phyloP scores from a whole-genome alignment of 1,139 yeast species.

The Suhomyces maxii region DNA sequence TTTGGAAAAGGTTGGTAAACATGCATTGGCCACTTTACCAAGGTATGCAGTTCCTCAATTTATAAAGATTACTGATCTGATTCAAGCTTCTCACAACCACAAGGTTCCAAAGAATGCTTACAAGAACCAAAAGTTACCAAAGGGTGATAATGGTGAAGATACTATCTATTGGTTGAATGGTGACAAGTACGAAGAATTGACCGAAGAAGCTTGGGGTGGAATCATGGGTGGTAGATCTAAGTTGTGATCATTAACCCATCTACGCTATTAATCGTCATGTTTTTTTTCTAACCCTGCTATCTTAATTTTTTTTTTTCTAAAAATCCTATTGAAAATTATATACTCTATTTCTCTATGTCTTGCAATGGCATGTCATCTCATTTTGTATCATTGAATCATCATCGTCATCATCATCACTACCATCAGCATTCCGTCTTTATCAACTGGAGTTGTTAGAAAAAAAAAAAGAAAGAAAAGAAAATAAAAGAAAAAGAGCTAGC shows the following conservation, averaged over 20 bases:
- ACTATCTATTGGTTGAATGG: slow-evolving; percentile 69
- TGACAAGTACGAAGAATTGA: slow-evolving; percentile 54
- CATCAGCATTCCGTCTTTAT: no score
- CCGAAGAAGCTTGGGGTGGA: slow-evolving; percentile 58
- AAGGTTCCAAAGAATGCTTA: slow-evolving; percentile 80
- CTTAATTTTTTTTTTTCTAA: no score
- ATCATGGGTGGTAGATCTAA: slow-evolving; percentile 46
- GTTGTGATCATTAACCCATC: slow-evolving; percentile 22
- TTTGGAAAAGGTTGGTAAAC: slow-evolving; percentile 31
- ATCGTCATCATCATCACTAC: no score
- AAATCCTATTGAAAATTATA: no score
- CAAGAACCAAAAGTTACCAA: slow-evolving; percentile 76
- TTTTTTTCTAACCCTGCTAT: no score
- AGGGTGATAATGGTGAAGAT: slow-evolving; percentile 62
- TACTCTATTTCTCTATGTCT: no score
- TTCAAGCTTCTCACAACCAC: slow-evolving; percentile 77
- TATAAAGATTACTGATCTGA: slow-evolving; percentile 61
- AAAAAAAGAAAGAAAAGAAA: no score
- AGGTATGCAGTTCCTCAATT: slow-evolving; percentile 86
- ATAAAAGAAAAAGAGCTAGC: background rate
- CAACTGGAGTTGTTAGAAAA: no score
- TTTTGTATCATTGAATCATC: no score
- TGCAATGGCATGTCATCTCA: no score
- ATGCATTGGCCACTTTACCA: slow-evolving; percentile 59
- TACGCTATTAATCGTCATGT: no score